These are phyloP conservation scores for Xylaria cubensis DNA, from an alignment of 495 filamentous ascomycete genomes.

Conservation along the genomic window DNA sequence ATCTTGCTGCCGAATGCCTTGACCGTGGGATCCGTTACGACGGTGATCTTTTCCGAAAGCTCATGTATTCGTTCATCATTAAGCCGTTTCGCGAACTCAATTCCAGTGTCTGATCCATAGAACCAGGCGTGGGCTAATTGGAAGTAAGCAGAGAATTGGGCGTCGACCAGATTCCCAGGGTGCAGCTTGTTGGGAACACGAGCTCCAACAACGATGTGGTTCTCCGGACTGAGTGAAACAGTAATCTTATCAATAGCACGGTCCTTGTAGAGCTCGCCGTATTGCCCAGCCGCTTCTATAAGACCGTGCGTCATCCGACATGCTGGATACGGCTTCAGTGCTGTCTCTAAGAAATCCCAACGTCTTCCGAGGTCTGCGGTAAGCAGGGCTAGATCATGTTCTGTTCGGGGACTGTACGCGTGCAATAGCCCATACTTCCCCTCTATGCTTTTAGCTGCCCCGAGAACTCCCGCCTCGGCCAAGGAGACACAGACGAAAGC, in stretches of 20 bases:
- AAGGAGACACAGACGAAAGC: constrained; percentile 28
- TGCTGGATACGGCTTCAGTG: not conserved
- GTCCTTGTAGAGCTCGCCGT: not conserved
- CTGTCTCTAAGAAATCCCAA: constrained; percentile 1
- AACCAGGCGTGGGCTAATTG: not conserved
- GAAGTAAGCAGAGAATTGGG: not conserved
- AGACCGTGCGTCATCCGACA: constrained; percentile 8
- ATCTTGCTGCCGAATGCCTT: not conserved
- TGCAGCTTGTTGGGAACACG: constrained; percentile 1
- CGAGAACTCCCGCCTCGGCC: constrained; percentile 27
- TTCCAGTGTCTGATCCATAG: constrained; percentile 3
- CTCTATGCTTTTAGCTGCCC: constrained; percentile 27
- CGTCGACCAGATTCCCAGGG: not conserved
- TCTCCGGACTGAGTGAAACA: not conserved
- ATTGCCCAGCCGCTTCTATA: constrained; percentile 1
- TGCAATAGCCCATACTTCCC: constrained; percentile 24
- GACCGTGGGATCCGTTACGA: not conserved
- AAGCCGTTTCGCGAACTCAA: not conserved
- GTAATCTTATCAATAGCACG: not conserved
- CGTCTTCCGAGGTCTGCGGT: not conserved
- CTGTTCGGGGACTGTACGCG: constrained; percentile 3
- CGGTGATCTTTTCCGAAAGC: constrained; percentile 2
- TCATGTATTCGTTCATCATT: not conserved
- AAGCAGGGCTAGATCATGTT: not conserved
- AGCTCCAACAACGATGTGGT: constrained; percentile 2